Base-by-base conservation (phyloP, 306 rosid species). In the Quercus alba region DNA sequence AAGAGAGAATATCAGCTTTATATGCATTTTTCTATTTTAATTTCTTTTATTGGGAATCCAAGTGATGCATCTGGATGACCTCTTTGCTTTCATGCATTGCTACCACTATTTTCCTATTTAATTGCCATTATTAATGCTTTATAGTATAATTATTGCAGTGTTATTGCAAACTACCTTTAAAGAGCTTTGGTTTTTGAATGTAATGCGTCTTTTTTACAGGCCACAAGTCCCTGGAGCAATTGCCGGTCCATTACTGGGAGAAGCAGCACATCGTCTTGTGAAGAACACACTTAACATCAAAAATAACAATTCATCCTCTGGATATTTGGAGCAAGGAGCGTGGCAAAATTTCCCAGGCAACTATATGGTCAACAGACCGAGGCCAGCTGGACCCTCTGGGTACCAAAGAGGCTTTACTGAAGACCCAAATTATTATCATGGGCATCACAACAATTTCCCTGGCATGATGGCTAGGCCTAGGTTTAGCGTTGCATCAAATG, bases 221-320 rank as follows among this genome's bases (percentile, higher is more conserved):
- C 89, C 86, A 56, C 93, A 86, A 75, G 88, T 90, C 79, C 94
- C 90, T 41, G 98, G 98, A 74, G 91, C 97, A 61, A 95, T 93
- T 28, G 94, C 90, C 38, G 99, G 99, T 75, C 81, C 86, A 79
- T 88, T 84, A 59, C 85, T 95, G 86, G 99, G 99, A 85, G 98
- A 90, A 82, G 99, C 97, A 52, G 99, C 99, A 59, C 98, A 91
- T 76, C 97, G 99, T 57, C 97, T 95, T 54, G 93, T 95, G 72
- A 95, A 90, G 88, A 91, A 88, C 83, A 80, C 98, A 25, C 96
- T 95, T 15, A 91, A 89, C 78, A 74, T 93, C 35, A 90, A 72
- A 84, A 38, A 77, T 49, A 88, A 83, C 74, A 89, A 83, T 72
- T 59, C 85, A 52, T 57, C 93, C 31, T 79, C 89, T 56, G 96